A percentile compares a stretch with the other conserved stretches of the same genome.
These are phyloP conservation scores for Omphalotus olearius DNA, from an alignment of 1,284 basidiomycete genomes.

Conservation along the genomic window DNA sequence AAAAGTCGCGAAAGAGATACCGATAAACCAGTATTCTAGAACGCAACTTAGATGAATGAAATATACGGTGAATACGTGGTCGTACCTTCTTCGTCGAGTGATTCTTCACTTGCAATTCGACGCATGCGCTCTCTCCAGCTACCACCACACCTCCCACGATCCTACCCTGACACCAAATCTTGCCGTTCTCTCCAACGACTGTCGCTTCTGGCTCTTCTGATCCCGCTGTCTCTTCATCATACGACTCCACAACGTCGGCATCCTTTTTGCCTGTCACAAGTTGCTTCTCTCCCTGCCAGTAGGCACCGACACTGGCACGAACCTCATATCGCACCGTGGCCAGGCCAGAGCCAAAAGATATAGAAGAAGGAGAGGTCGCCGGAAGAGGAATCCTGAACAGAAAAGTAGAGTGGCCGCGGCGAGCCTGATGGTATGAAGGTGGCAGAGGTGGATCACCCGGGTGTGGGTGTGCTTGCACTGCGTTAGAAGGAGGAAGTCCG, in stretches of 20 bases:
- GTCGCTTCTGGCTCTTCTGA: slow-evolving; percentile 47
- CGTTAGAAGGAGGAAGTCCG: slow-evolving; percentile 75
- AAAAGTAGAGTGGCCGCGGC: slow-evolving; percentile 68
- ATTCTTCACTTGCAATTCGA: slow-evolving; percentile 75
- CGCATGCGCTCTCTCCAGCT: slow-evolving; percentile 62
- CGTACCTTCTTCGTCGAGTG: slow-evolving; percentile 70
- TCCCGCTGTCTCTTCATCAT: slow-evolving; percentile 31
- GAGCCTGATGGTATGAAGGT: slow-evolving; percentile 59
- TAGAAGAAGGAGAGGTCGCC: slow-evolving; percentile 57
- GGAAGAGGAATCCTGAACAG: slow-evolving; percentile 70
- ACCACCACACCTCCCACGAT: slow-evolving; percentile 59
- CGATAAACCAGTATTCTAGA: slow-evolving; percentile 61
- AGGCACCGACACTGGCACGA: slow-evolving; percentile 61
- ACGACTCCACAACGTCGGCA: slow-evolving; percentile 62
- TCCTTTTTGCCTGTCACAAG: slow-evolving; percentile 58
- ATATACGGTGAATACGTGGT: slow-evolving; percentile 2
- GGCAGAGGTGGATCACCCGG: slow-evolving; percentile 57
- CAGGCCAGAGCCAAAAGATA: slow-evolving; percentile 62
- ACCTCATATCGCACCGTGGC: slow-evolving; percentile 69
- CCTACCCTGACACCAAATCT: slow-evolving; percentile 68
- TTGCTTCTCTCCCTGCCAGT: slow-evolving; percentile 66
- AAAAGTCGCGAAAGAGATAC: slow-evolving; percentile 57
- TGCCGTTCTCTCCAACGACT: slow-evolving; percentile 69
- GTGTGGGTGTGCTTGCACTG: slow-evolving; percentile 54
- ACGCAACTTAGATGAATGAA: too few relatives aligned